Evolutionary conservation across 1,284 basidiomycete species (phyloP).

Genomic region (Acaromyces ingoldii): DNA sequence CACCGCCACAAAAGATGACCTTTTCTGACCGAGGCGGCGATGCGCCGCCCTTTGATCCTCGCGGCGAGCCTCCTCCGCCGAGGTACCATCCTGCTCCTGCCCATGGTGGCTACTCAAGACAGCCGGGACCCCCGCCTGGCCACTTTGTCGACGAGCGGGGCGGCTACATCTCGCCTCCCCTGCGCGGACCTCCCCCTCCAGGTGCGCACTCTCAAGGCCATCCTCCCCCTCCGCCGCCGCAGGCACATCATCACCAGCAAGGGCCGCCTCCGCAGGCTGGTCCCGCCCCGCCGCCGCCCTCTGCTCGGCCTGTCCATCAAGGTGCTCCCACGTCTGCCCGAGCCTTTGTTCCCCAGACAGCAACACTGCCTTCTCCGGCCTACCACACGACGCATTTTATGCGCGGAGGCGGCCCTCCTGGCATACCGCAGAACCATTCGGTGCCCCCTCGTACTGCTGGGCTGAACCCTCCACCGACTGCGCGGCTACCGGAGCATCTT

Average conservation of each 20-base stretch:
- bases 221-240: not conserved
- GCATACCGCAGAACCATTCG: not conserved
- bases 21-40: conserved; percentile 24
- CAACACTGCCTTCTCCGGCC: conserved; percentile 44
- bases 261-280: not conserved
- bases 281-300: conserved; percentile 5
- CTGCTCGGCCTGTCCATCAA: too few relatives aligned
- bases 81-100: conserved; percentile 17
- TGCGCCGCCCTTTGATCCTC: not conserved
- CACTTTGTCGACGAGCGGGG: too few relatives aligned
- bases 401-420: not conserved
- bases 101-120: too few relatives aligned
- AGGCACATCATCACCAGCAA: not conserved
- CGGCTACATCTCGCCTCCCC: too few relatives aligned
- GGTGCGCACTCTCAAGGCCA: too few relatives aligned
- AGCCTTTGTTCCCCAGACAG: conserved; percentile 35
- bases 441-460: conserved; percentile 13
- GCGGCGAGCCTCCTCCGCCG: conserved; percentile 10
- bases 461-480: conserved; percentile 13
- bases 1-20: conserved; percentile 41
- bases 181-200: too few relatives aligned
- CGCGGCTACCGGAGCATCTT: conserved; percentile 29
- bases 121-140: too few relatives aligned
- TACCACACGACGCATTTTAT: conserved; percentile 40
- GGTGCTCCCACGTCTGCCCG: too few relatives aligned